A percentile compares a stretch with the other conserved stretches of the same genome.
phyloP scores from a whole-genome alignment of 2,329 filamentous ascomycete species.

The Botrytis paeoniae region DNA sequence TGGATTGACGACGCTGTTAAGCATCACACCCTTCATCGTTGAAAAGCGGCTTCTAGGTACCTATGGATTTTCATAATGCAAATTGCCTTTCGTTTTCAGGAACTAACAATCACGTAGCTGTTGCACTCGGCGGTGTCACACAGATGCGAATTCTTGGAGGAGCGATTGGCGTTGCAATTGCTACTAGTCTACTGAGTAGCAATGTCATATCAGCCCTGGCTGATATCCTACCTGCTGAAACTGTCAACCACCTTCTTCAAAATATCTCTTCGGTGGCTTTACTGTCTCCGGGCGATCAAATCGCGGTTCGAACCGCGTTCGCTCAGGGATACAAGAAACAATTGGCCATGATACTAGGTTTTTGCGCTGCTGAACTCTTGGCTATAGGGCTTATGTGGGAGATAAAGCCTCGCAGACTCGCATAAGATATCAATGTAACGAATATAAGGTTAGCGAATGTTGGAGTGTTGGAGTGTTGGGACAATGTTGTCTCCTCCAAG shows the following conservation, averaged over 20 bases:
- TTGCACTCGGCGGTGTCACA: conserved; percentile 41
- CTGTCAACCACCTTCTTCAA: background rate
- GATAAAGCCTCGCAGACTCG: background rate
- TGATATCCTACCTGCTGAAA: background rate
- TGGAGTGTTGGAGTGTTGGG: no score
- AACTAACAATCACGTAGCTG: background rate
- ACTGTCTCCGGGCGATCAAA: background rate
- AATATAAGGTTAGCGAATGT: background rate
- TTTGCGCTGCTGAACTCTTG: background rate
- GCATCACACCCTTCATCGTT: conserved; percentile 47
- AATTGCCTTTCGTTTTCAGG: background rate
- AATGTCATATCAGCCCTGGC: background rate
- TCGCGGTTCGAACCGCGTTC: background rate
- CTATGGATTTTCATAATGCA: background rate
- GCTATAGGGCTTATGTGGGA: background rate
- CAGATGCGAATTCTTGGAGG: conserved; percentile 59
- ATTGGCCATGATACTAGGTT: background rate
- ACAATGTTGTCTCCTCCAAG: no score
- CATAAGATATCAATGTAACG: background rate
- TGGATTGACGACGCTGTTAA: conserved; percentile 48
- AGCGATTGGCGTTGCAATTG: conserved; percentile 54
- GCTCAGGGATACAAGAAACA: background rate
- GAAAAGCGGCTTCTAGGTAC: background rate
- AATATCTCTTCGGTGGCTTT: background rate
- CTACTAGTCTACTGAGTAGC: conserved; percentile 56